A percentile compares a stretch with the other conserved stretches of the same genome.
Conservation (phyloP, 179 eudicot genomes). For the Heliamphora pulchella region DNA sequence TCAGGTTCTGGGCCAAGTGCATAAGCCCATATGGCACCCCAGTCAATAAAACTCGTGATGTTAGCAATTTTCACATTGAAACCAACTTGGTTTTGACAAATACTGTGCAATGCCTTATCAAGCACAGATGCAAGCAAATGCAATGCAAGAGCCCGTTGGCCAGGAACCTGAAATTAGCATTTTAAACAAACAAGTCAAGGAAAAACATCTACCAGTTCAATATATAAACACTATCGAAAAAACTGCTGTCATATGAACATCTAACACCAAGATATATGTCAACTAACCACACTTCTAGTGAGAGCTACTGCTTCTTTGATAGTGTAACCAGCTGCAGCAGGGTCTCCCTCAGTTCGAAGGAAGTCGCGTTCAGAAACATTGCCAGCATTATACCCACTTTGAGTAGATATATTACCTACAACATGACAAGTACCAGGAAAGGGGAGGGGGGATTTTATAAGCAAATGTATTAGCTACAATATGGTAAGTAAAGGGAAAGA, state of each 20-base stretch:
- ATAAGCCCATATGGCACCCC: conserved; percentile 92
- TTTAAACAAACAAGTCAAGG: conserved; percentile 14
- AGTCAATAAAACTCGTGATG: conserved; percentile 39
- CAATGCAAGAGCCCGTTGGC: conserved; percentile 81
- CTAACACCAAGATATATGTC: background rate
- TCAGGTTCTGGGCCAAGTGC: conserved; percentile 96
- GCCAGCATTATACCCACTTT: conserved; percentile 40
- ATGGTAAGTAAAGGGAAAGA: background rate
- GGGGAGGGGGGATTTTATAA: background rate
- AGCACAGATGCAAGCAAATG: conserved; percentile 67
- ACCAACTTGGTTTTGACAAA: conserved; percentile 35
- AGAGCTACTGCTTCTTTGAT: conserved; percentile 84
- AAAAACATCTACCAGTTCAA: conserved; percentile 7
- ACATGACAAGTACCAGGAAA: background rate
- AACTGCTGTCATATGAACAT: background rate
- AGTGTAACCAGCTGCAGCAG: conserved; percentile 92
- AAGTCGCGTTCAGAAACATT: conserved; percentile 80
- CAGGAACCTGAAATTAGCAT: conserved; percentile 57
- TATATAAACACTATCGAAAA: background rate
- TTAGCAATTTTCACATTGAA: conserved; percentile 19
- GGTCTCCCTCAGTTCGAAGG: conserved; percentile 92
- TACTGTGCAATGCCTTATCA: conserved; percentile 44
- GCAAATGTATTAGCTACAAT: conserved; percentile 4
- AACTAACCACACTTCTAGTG: conserved; percentile 80
- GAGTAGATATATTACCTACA: conserved; percentile 33